Base-by-base conservation (phyloP, 208 protist genomes). In the Angomonas ambiguus region DNA sequence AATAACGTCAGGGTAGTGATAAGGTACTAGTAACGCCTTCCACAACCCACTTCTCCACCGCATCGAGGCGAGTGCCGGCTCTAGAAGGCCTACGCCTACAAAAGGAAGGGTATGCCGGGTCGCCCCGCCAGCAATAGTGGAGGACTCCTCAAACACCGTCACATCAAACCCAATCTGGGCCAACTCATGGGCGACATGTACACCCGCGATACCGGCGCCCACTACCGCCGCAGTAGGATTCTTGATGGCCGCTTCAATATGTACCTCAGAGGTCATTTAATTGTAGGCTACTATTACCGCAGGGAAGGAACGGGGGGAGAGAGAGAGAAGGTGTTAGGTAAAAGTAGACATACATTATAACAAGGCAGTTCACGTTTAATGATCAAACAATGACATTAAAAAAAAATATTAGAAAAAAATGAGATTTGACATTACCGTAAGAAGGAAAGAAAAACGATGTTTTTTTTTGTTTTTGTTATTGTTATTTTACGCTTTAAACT, bases 101-200 rank as follows among this genome's bases (percentile, higher is more conserved):
- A 91, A 91, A 1, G 87, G 87, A 8, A 91, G 76, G 0, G 83
- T 51, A 61, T 77, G 75, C 10, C 67, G 67, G n/a, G 90, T 93
- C 56, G 80, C 85, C 16, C 82, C 83, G 2, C 62, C 72, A n/a
- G 72, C 87, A 33, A 87, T 67, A 2, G 58, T 49, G 42, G 24
- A 20, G 22, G 61, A 58, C 0, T 85, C 70, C 38, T 95, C 90
- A 65, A 92, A 93, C 10, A 95, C 85, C 0, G 83, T 92, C 20
- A 95, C 90, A 4, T 82, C 62, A 51, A 95, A 95, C 13, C 90
- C 90, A 5, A 93, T 51, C 27, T 82, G 72, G 10, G 81, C 87
- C 22, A 95, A 76, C 69, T 95, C 90, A 63, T 95, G 91, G 6
- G 90, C 90, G 0, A 83, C 81, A 69, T 95, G 90, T 13, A 95